phyloP scores from a whole-genome alignment of 1,139 yeast genomes.

The Hemisphaericaspora lyxosophila region DNA sequence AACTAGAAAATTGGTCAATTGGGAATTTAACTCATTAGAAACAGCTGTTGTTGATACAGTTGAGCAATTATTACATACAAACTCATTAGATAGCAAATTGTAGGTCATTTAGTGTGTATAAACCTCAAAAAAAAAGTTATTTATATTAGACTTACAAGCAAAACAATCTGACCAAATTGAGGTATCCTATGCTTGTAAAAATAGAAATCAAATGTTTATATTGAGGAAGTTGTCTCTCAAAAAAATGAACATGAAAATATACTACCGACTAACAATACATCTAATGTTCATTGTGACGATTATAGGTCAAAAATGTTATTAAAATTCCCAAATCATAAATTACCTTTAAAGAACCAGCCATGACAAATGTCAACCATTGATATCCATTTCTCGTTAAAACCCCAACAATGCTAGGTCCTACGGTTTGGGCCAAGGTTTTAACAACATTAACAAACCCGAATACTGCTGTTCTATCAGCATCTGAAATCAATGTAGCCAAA shows the following conservation, averaged over 20 bases:
- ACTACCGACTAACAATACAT: too few species aligned
- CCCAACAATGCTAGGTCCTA: slow-evolving; percentile 43
- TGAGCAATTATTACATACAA: slow-evolving; percentile 30
- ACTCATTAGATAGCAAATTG: background rate
- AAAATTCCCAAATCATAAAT: slow-evolving; percentile 42
- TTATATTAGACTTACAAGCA: too few species aligned
- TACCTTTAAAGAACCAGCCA: slow-evolving; percentile 41
- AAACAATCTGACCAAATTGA: too few species aligned
- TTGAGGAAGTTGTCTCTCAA: too few species aligned
- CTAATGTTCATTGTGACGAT: slow-evolving; percentile 25
- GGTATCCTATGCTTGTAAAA: too few species aligned
- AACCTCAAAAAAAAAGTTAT: too few species aligned
- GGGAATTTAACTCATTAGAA: slow-evolving; percentile 30
- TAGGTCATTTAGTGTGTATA: background rate
- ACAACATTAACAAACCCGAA: slow-evolving; percentile 45
- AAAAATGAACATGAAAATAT: too few species aligned
- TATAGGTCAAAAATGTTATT: slow-evolving; percentile 31
- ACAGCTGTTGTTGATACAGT: slow-evolving; percentile 41
- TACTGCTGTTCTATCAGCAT: slow-evolving; percentile 38
- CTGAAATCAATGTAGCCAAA: slow-evolving; percentile 37
- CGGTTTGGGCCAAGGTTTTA: slow-evolving; percentile 37
- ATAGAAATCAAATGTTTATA: too few species aligned
- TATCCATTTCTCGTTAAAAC: slow-evolving; percentile 26
- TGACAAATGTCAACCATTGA: slow-evolving; percentile 41
- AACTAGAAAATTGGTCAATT: slow-evolving; percentile 30